phyloP scores from a whole-genome alignment of 2,329 filamentous ascomycete species.

The Talaromyces pinophilus region DNA sequence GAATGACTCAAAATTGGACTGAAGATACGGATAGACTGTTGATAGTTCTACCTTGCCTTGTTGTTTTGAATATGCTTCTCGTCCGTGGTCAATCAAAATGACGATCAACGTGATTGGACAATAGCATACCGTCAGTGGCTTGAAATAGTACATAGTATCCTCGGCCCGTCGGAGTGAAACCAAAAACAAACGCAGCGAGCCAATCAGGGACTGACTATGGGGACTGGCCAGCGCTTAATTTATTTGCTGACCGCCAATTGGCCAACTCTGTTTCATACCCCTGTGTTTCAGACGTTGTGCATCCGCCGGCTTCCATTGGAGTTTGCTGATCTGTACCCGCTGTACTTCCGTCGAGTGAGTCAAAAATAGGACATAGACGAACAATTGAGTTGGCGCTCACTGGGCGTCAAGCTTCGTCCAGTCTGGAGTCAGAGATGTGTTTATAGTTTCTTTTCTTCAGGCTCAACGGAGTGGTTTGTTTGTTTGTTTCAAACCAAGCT shows the following conservation, averaged over 20 bases:
- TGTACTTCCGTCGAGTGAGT: background rate
- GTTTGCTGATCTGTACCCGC: background rate
- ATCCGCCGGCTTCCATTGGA: conserved; percentile 3
- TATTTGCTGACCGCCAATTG: background rate
- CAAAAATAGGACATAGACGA: background rate
- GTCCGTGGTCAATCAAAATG: background rate
- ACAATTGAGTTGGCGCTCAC: background rate
- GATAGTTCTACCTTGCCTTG: background rate
- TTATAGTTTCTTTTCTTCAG: background rate
- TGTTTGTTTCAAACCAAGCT: background rate
- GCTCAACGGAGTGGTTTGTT: background rate
- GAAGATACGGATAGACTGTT: background rate
- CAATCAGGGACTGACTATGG: background rate
- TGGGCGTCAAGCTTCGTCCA: conserved; percentile 12
- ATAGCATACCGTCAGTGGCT: background rate
- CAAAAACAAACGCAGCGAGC: background rate
- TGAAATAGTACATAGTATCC: background rate
- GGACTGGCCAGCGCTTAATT: background rate
- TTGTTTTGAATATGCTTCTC: background rate
- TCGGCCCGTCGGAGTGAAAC: background rate
- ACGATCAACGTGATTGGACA: background rate
- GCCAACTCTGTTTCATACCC: background rate
- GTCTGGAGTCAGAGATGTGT: background rate
- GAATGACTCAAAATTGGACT: background rate
- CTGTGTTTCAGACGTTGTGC: conserved; percentile 14